Evolutionary conservation across 805 yeast species (phyloP), one percentile per base, ranked within the genome.

Genomic region (Wickerhamiella vanderwaltii): DNA sequence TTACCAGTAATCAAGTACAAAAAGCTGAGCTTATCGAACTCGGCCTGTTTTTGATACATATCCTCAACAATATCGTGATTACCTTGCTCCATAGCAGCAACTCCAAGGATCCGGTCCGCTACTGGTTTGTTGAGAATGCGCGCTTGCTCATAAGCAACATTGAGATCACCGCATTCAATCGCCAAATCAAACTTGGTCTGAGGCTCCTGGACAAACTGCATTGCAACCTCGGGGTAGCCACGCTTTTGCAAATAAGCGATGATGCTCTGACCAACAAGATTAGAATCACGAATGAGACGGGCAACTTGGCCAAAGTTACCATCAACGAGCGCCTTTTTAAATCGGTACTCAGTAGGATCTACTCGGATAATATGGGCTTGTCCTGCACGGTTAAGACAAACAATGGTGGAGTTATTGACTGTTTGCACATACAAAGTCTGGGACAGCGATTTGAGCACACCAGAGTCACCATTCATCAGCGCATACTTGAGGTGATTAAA

Each of bases 181-280:
- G 98, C 96, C 53, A 91, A 71, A 53, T 91, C 98, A 55, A 91
- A 88, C 62, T 95, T 75, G 31, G 96, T 84, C 60, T 87, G 95
- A 5, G 97, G 80, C 59, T 91, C 98, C 63, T 86, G 81, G 41
- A 91, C 98, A 57, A 91, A 93, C 62, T 88, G 96, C 48, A 91
- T 70, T 2, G 99, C 98, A 61, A 91, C 78, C 63, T 91, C 99
- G 20, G 98, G 97, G 59, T 80, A 88, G 2, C 98, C 99, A 57
- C 84, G 75, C 66, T 87, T 80, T 61, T 91, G 94, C 55, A 91
- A 71, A 60, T 88, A 91, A 3, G 93, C 91, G 59, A 91, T 87
- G 57, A 91, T 91, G 60, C 87, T 85, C 66, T 93, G 96, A 49
- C 99, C 99, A 40, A 91, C 98, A 57, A 91, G 71, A 55, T 83